These are phyloP conservation scores for Alternaria brassicicola DNA, from an alignment of 2,329 filamentous ascomycete genomes.

Conservation along the genomic window DNA sequence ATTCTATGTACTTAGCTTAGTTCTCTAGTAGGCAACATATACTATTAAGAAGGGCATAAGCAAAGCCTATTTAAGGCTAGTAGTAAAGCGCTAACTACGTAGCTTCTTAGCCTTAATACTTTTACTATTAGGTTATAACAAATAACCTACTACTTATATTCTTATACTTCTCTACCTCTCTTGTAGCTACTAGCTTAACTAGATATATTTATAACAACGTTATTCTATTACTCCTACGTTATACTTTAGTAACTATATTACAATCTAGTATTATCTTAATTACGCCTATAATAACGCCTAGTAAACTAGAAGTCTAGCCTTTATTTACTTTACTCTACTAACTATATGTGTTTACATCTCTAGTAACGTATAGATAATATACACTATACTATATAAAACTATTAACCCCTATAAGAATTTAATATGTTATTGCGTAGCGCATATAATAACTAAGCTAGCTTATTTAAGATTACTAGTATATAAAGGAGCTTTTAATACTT, in stretches of 20 bases:
- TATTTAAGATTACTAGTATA: conserved; percentile 6
- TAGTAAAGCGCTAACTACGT: background rate
- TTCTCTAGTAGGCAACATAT: too few relatives aligned
- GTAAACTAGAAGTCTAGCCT: background rate
- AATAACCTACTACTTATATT: background rate
- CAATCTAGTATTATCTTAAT: background rate
- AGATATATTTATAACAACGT: background rate
- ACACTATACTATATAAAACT: background rate
- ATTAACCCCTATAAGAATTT: background rate
- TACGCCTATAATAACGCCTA: background rate
- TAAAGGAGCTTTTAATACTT: conserved; percentile 1
- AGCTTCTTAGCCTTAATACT: background rate
- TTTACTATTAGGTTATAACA: background rate
- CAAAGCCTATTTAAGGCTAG: background rate
- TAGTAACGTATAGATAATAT: background rate
- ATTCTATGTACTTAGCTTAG: too few relatives aligned
- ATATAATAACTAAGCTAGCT: background rate
- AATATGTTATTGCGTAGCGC: background rate
- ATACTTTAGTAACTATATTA: background rate
- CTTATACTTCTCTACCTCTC: background rate
- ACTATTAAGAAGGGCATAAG: too few relatives aligned
- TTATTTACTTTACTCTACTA: background rate
- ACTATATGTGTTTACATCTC: background rate
- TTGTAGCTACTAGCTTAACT: background rate
- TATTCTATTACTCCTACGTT: background rate